Evolutionary conservation across 2,329 filamentous ascomycete species (phyloP).

Genomic region (Colletotrichum karsti): DNA sequence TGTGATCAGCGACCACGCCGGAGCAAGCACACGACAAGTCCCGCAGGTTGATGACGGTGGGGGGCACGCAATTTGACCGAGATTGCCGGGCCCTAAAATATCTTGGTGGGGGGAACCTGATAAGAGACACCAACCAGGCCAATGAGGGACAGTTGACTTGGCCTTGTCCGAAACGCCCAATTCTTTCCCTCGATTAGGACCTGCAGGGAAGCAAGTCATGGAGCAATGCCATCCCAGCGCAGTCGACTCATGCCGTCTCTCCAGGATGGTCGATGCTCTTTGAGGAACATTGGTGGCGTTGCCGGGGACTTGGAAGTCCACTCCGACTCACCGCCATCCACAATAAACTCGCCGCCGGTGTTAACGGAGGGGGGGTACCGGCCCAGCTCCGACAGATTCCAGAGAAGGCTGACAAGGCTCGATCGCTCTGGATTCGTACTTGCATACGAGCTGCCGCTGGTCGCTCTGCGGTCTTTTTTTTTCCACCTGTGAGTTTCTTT

Average conservation of each 20-base stretch:
- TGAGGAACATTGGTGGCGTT: constrained; percentile 11
- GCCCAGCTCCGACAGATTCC: background rate
- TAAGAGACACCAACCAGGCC: constrained; percentile 18
- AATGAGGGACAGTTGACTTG: constrained; percentile 4
- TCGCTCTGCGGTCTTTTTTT: background rate
- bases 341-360: constrained; percentile 11
- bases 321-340: constrained; percentile 27
- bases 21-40: constrained; percentile 17
- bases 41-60: constrained; percentile 9
- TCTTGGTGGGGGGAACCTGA: constrained; percentile 20
- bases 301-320: constrained; percentile 5
- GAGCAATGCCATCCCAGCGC: constrained; percentile 9
- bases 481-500: background rate
- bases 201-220: constrained; percentile 22
- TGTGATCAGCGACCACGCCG: constrained; percentile 2
- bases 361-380: background rate
- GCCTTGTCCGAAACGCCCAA: constrained; percentile 22
- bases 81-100: constrained; percentile 30
- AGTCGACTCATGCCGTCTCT: constrained; percentile 18
- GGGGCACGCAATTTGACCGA: constrained; percentile 28
- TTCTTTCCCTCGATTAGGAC: constrained; percentile 5
- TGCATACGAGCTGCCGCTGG: background rate
- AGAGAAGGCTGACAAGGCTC: constrained; percentile 22
- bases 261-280: constrained; percentile 12
- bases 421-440: background rate